These are phyloP conservation scores for sunflower (Helianthus annuus) DNA, from an alignment of 129 eudicot genomes.

Conservation along the genomic window DNA sequence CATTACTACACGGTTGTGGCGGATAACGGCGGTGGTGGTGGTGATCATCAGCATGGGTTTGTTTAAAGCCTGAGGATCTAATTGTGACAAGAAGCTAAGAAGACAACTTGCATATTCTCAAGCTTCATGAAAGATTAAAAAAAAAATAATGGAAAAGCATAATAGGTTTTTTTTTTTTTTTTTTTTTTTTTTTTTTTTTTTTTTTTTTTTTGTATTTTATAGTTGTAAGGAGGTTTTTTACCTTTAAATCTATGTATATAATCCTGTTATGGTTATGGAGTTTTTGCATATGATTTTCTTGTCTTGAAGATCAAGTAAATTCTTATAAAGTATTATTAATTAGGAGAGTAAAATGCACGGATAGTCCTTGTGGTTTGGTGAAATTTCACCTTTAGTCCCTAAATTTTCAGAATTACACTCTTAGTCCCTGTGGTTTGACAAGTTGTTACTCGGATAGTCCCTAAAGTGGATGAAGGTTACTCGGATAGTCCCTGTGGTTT, in stretches of 20 bases:
- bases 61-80: constrained; percentile 17
- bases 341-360: no score
- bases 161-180: not conserved
- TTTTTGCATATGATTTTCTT: constrained; percentile 1
- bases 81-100: not conserved
- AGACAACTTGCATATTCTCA: constrained; percentile 15
- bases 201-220: not conserved
- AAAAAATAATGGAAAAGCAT: not conserved
- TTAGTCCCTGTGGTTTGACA: no score
- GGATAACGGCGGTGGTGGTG: constrained; percentile 13
- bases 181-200: not conserved
- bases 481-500: no score
- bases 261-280: not conserved
- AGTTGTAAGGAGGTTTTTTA: not conserved
- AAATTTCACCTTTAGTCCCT: no score
- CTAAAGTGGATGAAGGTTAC: no score
- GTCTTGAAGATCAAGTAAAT: not conserved
- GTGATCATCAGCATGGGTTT: constrained; percentile 39
- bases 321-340: not conserved
- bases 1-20: constrained; percentile 21
- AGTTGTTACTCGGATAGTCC: no score
- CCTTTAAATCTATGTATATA: not conserved
- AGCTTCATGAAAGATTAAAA: not conserved
- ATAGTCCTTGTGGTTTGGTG: no score
- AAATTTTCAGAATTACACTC: no score